Percentiles rank a stretch among this genome's conserved stretches.
Conservation (phyloP, 2,329 filamentous ascomycete species). For the Nothophaeocryptopus gaeumannii region DNA sequence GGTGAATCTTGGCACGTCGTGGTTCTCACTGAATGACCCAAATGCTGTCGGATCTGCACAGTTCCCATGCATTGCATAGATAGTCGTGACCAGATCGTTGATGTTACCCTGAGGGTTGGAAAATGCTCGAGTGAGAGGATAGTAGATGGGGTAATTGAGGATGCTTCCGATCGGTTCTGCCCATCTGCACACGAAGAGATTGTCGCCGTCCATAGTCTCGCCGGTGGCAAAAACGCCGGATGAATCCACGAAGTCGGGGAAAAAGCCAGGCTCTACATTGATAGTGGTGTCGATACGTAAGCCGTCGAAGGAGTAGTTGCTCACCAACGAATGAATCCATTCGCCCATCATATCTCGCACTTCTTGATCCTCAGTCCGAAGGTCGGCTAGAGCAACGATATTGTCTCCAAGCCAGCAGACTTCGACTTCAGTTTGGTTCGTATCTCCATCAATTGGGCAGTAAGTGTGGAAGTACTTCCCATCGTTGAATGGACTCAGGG, state of each 20-base stretch:
- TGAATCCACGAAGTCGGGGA: constrained; percentile 33
- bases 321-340: constrained; percentile 43
- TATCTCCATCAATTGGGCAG: constrained; percentile 55
- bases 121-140: constrained; percentile 39
- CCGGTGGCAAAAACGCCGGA: constrained; percentile 39
- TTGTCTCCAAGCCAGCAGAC: constrained; percentile 53
- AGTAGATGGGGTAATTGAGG: constrained; percentile 42
- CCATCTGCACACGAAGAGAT: constrained; percentile 36
- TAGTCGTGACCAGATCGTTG: constrained; percentile 36
- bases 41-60: constrained; percentile 41
- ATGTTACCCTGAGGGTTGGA: constrained; percentile 37
- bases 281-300: constrained; percentile 41
- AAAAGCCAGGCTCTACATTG: constrained; percentile 40
- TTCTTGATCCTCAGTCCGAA: constrained; percentile 44
- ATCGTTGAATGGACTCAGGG: constrained; percentile 55
- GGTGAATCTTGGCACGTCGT: constrained; percentile 42
- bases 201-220: constrained; percentile 37
- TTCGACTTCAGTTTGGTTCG: constrained; percentile 42
- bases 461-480: constrained; percentile 59
- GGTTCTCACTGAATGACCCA: constrained; percentile 42
- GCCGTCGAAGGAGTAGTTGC: constrained; percentile 44
- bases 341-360: constrained; percentile 42
- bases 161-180: constrained; percentile 37
- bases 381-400: constrained; percentile 46
- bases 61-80: constrained; percentile 33